Evolutionary conservation across 352 stramenopile genomes (phyloP).

Genomic region (Globisporangium uncinulatum): DNA sequence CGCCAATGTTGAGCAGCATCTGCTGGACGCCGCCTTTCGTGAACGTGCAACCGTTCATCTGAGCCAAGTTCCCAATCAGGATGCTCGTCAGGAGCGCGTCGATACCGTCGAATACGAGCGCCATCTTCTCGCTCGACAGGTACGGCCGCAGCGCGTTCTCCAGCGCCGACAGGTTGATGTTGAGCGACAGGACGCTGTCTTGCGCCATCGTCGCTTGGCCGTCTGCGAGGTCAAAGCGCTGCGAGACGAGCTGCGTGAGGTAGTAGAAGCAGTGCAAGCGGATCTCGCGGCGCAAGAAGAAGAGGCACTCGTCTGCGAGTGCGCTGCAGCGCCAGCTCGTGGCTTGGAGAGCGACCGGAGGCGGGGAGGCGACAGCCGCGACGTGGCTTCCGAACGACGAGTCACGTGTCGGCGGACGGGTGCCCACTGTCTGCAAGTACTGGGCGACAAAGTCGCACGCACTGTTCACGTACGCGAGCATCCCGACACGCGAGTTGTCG

Average conservation of each 20-base stretch:
- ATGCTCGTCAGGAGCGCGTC: constrained; percentile 56
- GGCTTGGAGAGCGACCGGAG: constrained; percentile 34
- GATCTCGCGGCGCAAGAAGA: constrained; percentile 74
- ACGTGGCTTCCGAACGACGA: constrained; percentile 11
- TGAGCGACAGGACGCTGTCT: constrained; percentile 64
- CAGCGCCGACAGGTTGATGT: constrained; percentile 70
- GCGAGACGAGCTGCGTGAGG: constrained; percentile 63
- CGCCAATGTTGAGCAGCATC: constrained; percentile 73
- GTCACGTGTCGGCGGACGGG: neutral
- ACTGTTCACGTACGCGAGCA: constrained; percentile 78
- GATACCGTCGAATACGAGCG: constrained; percentile 65
- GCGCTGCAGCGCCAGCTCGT: constrained; percentile 68
- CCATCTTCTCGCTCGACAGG: constrained; percentile 67
- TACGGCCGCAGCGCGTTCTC: constrained; percentile 74
- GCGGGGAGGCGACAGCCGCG: constrained; percentile 7
- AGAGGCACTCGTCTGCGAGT: constrained; percentile 68
- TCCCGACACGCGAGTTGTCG: constrained; percentile 69
- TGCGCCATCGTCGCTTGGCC: constrained; percentile 60
- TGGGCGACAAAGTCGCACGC: constrained; percentile 63
- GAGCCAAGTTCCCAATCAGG: constrained; percentile 54
- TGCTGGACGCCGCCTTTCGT: constrained; percentile 69
- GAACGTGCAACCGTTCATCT: constrained; percentile 60
- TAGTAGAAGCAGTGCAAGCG: constrained; percentile 75
- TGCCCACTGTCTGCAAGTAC: constrained; percentile 27
- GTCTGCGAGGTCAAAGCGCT: constrained; percentile 55